Evolutionary conservation across 306 rosid genomes (phyloP), one percentile per base, ranked within the genome.

Genomic region (Rubus idaeus): DNA sequence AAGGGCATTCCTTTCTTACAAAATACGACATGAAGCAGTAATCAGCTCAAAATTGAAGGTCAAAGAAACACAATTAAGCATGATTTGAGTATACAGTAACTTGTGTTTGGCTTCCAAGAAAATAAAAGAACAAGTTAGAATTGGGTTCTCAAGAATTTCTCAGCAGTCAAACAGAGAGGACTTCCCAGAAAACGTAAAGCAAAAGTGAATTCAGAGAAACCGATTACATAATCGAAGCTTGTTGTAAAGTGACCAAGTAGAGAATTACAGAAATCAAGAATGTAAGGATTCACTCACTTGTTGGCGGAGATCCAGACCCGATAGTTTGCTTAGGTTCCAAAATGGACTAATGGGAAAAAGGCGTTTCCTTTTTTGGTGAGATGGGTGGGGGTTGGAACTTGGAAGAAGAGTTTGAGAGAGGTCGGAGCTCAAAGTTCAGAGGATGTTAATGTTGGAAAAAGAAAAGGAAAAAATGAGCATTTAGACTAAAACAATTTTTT

Each of bases 101-200:
- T 61, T 61, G 4, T 7, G 5, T 73, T 42, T 40, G 76, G 68
- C 17, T 56, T 37, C 77, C 17, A 41, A 74, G 47, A 18, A 42
- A 71, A 50, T 26, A 8, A 7, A 6, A 63, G 23, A 49, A 50
- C 53, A 39, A 53, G 44, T 52, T 37, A 13, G 68, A 56, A 73
- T 46, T 65, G 83, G 77, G 74, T 55, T 37, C 37, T 77, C 26
- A 21, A 52, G 1, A 18, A 8, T 21, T 73, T 53, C 16, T 42
- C 78, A 20, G 69, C 20, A 66, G 42, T 49, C 44, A 79, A 79
- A 79, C 67, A 72, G 39, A 53, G 10, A 4, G 11, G 37, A 49
- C 18, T 44, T 30, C 30, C 40, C 11, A 78, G 5, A 52, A 60
- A 26, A 46, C 10, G 4, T 13, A 66, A 65, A 45, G 37, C 74